Conservation (phyloP, 2,329 filamentous ascomycete genomes). For the Proliferodiscus dingleyae region DNA sequence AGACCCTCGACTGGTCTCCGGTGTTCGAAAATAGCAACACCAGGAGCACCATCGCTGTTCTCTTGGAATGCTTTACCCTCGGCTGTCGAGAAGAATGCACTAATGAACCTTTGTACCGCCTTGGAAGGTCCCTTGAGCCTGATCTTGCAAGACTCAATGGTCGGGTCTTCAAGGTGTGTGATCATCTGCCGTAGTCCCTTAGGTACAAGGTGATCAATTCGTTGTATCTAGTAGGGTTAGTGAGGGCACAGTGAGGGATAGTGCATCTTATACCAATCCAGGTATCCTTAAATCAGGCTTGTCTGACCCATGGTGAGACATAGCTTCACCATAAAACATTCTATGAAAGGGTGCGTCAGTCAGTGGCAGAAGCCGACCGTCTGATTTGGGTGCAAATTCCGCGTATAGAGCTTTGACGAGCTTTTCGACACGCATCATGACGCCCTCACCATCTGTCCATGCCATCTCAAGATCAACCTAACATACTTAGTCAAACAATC, state of each 20-base stretch:
- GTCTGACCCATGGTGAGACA: slow-evolving; percentile 78
- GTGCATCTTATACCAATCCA: slow-evolving; percentile 46
- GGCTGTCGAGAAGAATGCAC: slow-evolving; percentile 65
- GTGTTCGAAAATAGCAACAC: slow-evolving; percentile 70
- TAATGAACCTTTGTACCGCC: slow-evolving; percentile 57
- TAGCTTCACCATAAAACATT: slow-evolving; percentile 70
- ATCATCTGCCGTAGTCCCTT: slow-evolving; percentile 69
- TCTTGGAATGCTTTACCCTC: slow-evolving; percentile 52
- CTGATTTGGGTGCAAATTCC: too few relatives aligned
- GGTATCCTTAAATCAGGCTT: slow-evolving; percentile 85
- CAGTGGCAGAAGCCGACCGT: slow-evolving; percentile 5
- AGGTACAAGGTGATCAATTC: slow-evolving; percentile 59
- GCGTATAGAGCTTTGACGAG: slow-evolving; percentile 26
- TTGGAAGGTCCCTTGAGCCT: slow-evolving; percentile 48
- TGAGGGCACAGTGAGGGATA: neutral
- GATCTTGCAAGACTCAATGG: slow-evolving; percentile 72
- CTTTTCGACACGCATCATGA: slow-evolving; percentile 48
- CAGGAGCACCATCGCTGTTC: slow-evolving; percentile 74
- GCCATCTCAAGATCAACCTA: slow-evolving; percentile 92
- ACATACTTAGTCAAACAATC: slow-evolving; percentile 12
- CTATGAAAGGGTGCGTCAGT: slow-evolving; percentile 16
- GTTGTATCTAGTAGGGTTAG: slow-evolving; percentile 51
- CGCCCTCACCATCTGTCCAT: slow-evolving; percentile 67
- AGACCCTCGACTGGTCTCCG: slow-evolving; percentile 72
- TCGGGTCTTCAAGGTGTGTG: slow-evolving; percentile 59